Evolutionary conservation across 768 basidiomycete genomes (phyloP).

Genomic region (Collybia nuda): DNA sequence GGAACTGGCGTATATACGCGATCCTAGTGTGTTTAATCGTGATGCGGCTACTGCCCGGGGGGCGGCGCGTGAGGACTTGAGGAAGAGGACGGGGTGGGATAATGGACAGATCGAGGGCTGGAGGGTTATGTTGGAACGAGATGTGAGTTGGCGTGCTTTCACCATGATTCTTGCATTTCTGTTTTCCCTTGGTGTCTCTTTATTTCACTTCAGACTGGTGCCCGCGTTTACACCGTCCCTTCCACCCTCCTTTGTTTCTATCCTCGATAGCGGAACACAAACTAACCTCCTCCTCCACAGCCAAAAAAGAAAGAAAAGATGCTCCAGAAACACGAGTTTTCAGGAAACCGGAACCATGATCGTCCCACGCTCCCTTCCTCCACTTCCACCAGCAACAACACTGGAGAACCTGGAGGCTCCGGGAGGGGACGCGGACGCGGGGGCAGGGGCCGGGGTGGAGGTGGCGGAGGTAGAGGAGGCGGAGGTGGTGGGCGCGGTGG

Average conservation of each 20-base stretch:
- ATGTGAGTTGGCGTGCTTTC: slow-evolving; percentile 50
- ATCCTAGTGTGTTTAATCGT: slow-evolving; percentile 75
- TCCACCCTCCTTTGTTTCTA: too few relatives aligned
- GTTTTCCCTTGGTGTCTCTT: too few relatives aligned
- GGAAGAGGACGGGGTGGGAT: slow-evolving; percentile 69
- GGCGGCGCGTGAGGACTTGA: slow-evolving; percentile 65
- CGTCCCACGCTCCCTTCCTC: slow-evolving; percentile 2
- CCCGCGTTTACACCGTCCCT: too few relatives aligned
- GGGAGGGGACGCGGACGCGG: slow-evolving; percentile 10
- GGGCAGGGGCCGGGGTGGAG: too few relatives aligned
- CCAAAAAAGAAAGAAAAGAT: slow-evolving; percentile 71
- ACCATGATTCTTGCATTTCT: too few relatives aligned
- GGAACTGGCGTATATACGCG: slow-evolving; percentile 74
- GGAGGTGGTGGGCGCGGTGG: slow-evolving; percentile 38
- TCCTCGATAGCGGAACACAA: background rate
- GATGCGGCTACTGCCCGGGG: slow-evolving; percentile 72
- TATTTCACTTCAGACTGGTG: too few relatives aligned
- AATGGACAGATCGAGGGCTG: slow-evolving; percentile 94
- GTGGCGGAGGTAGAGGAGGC: slow-evolving; percentile 38
- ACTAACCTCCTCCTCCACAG: slow-evolving; percentile 27
- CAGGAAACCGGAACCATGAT: slow-evolving; percentile 51
- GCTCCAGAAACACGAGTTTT: slow-evolving; percentile 73
- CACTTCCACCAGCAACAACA: background rate
- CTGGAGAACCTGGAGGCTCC: too few relatives aligned
- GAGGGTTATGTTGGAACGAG: slow-evolving; percentile 85